Evolutionary conservation across 305 asterid species (phyloP), one percentile per base, ranked within the genome.

Genomic region (Nicotiana rustica): DNA sequence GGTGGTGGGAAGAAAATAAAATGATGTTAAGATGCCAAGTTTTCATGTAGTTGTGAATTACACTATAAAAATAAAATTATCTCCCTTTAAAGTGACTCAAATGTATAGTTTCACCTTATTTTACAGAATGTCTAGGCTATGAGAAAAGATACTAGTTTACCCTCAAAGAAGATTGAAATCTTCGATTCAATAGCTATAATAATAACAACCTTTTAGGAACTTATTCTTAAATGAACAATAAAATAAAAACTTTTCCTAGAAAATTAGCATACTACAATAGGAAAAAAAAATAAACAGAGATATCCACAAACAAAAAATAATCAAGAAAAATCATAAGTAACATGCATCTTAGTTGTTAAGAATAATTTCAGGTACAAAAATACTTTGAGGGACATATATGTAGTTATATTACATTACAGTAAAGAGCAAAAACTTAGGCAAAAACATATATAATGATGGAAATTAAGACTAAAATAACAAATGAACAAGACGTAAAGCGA

Each of bases 21-120:
- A 80, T 75, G 76, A 81, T 31, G 85, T 79, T 86, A 80, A 80
- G 85, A 82, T 83, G 88, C 87, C 89, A 87, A 86, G 78, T 87
- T 85, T 41, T 86, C 18, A 80, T 67, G 69, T 85, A 80, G 86
- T 66, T 86, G 83, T 83, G 82, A 83, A 83, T 66, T 82, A 81
- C 77, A n/a, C 76, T 36, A 79, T 86, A 84, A 80, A 71, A 79
- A 84, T 69, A 44, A 59, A 88, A 77, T 71, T 67, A 84, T 82
- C 89, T 85, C 86, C 80, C 92, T 89, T 89, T 78, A 25, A 91
- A 92, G 91, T 84, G 87, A 36, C 41, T 36, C 7, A 85, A 75
- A 70, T 76, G 44, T 82, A 78, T 29, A 25, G 67, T n/a, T 66
- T 36, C 67, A 80, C 77, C 78, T 44, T 65, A 66, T 66, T 80